These are phyloP conservation scores for Colletotrichum sp. DNA, from an alignment of 2,329 filamentous ascomycete genomes.

Conservation along the genomic window DNA sequence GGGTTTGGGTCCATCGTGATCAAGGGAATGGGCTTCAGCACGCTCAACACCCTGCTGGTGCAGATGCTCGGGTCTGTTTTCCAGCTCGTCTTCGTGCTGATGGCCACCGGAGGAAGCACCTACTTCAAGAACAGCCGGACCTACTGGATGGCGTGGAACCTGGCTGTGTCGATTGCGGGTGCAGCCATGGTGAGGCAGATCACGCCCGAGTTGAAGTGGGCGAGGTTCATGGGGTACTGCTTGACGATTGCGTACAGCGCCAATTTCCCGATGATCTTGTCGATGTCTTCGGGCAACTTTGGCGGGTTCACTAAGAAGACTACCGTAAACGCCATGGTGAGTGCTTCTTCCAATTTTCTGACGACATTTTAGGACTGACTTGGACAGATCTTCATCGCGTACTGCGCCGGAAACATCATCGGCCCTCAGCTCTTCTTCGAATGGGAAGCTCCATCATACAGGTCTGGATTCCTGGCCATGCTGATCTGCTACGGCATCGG, in stretches of 20 bases:
- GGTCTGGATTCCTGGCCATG: slow-evolving; percentile 59
- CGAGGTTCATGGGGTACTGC: slow-evolving; percentile 30
- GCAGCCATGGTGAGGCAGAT: slow-evolving; percentile 61
- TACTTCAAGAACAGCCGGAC: slow-evolving; percentile 54
- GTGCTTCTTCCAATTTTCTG: neutral
- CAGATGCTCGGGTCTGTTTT: slow-evolving; percentile 69
- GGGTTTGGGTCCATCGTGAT: slow-evolving; percentile 70
- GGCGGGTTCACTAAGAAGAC: slow-evolving; percentile 71
- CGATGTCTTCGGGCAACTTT: slow-evolving; percentile 73
- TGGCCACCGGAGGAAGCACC: slow-evolving; percentile 65
- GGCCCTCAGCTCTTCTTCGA: slow-evolving; percentile 67
- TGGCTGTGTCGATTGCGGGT: slow-evolving; percentile 44
- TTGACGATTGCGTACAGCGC: slow-evolving; percentile 57
- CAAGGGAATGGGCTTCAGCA: slow-evolving; percentile 63
- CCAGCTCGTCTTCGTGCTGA: slow-evolving; percentile 28
- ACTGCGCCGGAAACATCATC: slow-evolving; percentile 63
- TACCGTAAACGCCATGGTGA: slow-evolving; percentile 55
- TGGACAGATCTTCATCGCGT: neutral
- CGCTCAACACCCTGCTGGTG: slow-evolving; percentile 61
- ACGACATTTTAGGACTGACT: neutral
- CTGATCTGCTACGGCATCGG: slow-evolving; percentile 29
- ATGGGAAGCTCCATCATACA: slow-evolving; percentile 62
- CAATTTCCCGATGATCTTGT: slow-evolving; percentile 68
- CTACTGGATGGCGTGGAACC: slow-evolving; percentile 48
- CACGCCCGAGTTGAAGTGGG: slow-evolving; percentile 40